Base-by-base conservation (phyloP, 2,329 filamentous ascomycete species). In the Aspergillus sp. region DNA sequence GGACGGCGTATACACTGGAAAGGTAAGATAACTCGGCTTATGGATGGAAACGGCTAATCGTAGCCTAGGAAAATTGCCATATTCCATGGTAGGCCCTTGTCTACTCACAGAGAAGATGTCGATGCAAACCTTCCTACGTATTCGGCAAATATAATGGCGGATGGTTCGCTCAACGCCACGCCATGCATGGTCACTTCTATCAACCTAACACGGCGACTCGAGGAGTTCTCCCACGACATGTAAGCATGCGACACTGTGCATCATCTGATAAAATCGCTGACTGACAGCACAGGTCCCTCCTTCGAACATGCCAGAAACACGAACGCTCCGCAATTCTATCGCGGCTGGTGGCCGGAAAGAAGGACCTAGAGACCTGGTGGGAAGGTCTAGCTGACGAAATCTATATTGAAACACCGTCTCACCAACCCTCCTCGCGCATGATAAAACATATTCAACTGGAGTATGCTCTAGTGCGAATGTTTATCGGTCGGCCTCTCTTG, bases 1-100 rank as follows among this genome's bases (percentile, higher is more conserved):
- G 81, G 81, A 82, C 79, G 1, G 74, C 74, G 3, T 83, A 83
- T 63, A 77, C 78, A 0, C 73, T 81, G 5, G 81, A 84, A 61
- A 79, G 78, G 79, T 81, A 66, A 15, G 66, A 7, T 3, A 21
- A 4, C 21, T 21, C 3, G 21, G 21, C 21, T 21, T 21, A 21
- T 4, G 21, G 21, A 21, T 21, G 1, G 21, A 21, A 4, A 21
- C 21, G 1, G 21, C 21, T 21, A 21, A 21, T 21, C 19, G 19
- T 19, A 19, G 19, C 21, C 11, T 43, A 80, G 79, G 54, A 75
- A 79, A 55, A 77, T 83, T 24, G 76, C 79, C n/a, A 80, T 80
- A 33, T 77, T 82, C 48, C 80, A 84, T 52, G 79, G 80, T 23
- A 72, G 81, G 1, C 80, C 82, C 11, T 66, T 76, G 23, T 82